phyloP scores from a whole-genome alignment of 306 rosid species.

The Astragalus glycyphyllos region DNA sequence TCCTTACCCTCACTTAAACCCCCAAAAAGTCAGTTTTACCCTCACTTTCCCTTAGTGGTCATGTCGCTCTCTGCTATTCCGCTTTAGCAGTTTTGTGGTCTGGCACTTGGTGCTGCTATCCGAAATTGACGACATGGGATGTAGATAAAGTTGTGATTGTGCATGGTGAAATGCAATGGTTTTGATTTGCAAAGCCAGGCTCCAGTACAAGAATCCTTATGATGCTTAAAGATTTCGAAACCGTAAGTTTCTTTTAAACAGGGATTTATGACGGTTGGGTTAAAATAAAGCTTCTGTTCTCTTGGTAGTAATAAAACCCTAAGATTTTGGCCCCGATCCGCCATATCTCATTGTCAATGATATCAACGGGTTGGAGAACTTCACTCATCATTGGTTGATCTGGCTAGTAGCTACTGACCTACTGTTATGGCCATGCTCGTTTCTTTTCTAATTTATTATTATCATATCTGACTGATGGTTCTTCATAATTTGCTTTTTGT shows the following conservation, averaged over 20 bases:
- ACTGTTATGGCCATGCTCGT: conserved; percentile 25
- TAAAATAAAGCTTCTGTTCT: no score
- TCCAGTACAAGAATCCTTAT: not conserved
- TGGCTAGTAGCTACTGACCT: not conserved
- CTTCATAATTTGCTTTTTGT: not conserved
- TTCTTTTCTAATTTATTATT: not conserved
- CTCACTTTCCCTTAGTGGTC: no score
- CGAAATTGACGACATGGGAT: not conserved
- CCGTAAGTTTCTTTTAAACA: not conserved
- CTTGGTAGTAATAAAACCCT: not conserved
- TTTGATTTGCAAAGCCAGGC: not conserved
- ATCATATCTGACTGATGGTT: not conserved
- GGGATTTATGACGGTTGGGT: conserved; percentile 9
- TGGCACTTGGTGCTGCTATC: no score
- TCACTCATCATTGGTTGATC: conserved; percentile 10
- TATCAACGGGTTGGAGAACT: conserved; percentile 5
- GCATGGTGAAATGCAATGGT: conserved; percentile 1
- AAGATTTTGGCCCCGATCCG: not conserved
- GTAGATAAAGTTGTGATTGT: conserved; percentile 8
- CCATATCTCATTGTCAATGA: conserved; percentile 9
- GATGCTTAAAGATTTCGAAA: conserved; percentile 24
- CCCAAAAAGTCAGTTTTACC: no score
- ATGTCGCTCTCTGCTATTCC: no score
- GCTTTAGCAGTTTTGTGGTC: no score
- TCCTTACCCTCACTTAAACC: no score